Conservation (phyloP, 2,329 filamentous ascomycete genomes). For the Epichloe brachyelytri region DNA sequence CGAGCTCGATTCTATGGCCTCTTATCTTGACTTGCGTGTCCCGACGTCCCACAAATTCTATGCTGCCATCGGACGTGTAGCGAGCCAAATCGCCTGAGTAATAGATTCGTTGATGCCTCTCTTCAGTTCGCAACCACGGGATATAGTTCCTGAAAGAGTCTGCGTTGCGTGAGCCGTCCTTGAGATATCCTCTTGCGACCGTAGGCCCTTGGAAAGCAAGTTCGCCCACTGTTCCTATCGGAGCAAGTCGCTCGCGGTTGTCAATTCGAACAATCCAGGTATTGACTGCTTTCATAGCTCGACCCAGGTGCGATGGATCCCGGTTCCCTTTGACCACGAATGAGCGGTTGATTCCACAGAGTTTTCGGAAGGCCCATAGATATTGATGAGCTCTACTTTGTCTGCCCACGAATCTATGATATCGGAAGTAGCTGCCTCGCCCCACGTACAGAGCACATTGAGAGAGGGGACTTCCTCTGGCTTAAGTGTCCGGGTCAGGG, state of each 20-base stretch:
- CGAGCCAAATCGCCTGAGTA: neutral
- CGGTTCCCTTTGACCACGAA: no score
- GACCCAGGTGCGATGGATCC: no score
- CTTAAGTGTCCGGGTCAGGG: neutral
- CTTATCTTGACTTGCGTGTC: slow-evolving; percentile 21
- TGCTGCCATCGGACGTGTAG: slow-evolving; percentile 13
- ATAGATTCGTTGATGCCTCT: neutral
- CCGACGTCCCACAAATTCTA: slow-evolving; percentile 15
- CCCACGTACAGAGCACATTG: neutral
- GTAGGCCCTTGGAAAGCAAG: neutral
- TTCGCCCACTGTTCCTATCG: slow-evolving; percentile 16
- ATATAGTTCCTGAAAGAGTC: slow-evolving; percentile 18
- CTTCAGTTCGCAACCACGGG: slow-evolving; percentile 9
- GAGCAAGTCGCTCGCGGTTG: slow-evolving; percentile 18
- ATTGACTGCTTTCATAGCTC: no score
- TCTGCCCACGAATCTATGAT: neutral
- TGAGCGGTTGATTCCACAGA: slow-evolving; percentile 24
- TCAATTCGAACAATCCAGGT: no score
- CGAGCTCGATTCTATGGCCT: slow-evolving; percentile 21
- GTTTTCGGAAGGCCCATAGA: neutral
- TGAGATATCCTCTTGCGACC: neutral
- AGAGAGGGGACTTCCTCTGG: neutral
- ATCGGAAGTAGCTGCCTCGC: neutral
- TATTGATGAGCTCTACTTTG: neutral
- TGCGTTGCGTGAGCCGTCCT: slow-evolving; percentile 1